These are phyloP conservation scores for Nitzschia putrida DNA, from an alignment of 108 stramenopile genomes.

Conservation along the genomic window DNA sequence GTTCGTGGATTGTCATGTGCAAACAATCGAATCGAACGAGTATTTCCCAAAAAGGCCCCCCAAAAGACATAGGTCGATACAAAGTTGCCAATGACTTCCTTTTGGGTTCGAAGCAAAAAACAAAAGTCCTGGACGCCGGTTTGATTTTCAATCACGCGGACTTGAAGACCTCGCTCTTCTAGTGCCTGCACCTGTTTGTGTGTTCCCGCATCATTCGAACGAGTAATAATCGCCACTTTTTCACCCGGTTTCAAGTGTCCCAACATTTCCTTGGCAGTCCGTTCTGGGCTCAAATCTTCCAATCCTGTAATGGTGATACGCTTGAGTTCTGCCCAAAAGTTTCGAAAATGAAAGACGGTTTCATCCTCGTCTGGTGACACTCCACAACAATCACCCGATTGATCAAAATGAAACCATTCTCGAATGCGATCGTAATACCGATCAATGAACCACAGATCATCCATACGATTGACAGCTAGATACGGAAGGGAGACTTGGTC, in stretches of 20 bases:
- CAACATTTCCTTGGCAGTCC: slow-evolving; percentile 30
- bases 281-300: slow-evolving; percentile 52
- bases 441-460: slow-evolving; percentile 21
- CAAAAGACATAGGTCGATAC: slow-evolving; percentile 43
- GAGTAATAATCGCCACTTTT: slow-evolving; percentile 46
- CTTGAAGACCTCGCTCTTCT: slow-evolving; percentile 30
- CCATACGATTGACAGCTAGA: slow-evolving; percentile 18
- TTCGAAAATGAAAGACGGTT: slow-evolving; percentile 54
- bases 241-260: slow-evolving; percentile 37
- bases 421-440: slow-evolving; percentile 21
- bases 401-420: slow-evolving; percentile 37
- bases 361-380: slow-evolving; percentile 42
- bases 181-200: slow-evolving; percentile 31
- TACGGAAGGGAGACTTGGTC: neutral
- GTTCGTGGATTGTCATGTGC: slow-evolving; percentile 21
- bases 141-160: slow-evolving; percentile 38
- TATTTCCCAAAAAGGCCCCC: slow-evolving; percentile 53
- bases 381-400: slow-evolving; percentile 17
- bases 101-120: slow-evolving; percentile 40
- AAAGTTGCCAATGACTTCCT: slow-evolving; percentile 38
- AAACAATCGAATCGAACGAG: slow-evolving; percentile 29
- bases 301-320: slow-evolving; percentile 25
- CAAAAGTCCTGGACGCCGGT: slow-evolving; percentile 58
- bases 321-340: slow-evolving; percentile 35
- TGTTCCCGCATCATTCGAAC: slow-evolving; percentile 19